Evolutionary conservation across 331 rosid species (phyloP).

Genomic region (Acacia pycnantha): DNA sequence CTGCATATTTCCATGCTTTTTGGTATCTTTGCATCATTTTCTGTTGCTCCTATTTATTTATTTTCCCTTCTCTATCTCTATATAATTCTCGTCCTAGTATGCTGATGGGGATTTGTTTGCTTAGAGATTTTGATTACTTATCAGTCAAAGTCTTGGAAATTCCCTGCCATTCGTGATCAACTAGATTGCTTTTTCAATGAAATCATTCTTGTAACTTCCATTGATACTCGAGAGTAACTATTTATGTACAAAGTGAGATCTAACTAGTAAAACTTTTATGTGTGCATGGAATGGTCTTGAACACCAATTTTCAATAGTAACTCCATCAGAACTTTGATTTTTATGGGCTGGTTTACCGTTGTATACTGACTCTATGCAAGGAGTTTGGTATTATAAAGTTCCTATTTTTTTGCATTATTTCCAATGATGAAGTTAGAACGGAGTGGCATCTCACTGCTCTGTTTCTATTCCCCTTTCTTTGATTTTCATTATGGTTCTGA

Average conservation of each 20-base stretch:
- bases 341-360: not conserved
- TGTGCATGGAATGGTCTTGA: slow-evolving; percentile 1
- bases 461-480: too few relatives aligned
- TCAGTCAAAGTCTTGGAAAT: not conserved
- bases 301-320: not conserved
- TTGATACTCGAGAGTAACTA: not conserved
- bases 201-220: not conserved
- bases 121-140: not conserved
- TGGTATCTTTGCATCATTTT: not conserved
- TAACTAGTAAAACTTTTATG: not conserved
- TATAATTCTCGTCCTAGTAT: not conserved
- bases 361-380: not conserved
- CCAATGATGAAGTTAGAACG: not conserved
- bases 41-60: not conserved
- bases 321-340: not conserved
- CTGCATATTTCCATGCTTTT: not conserved
- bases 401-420: not conserved
- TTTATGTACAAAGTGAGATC: not conserved
- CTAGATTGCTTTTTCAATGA: not conserved
- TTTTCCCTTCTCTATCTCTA: not conserved
- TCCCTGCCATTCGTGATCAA: not conserved
- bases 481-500: too few relatives aligned
- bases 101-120: not conserved
- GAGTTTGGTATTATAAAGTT: not conserved
- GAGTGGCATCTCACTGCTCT: not conserved